Evolutionary conservation across 176 grass and related monocot genomes (phyloP).

Genomic region (Guadua angustifolia): DNA sequence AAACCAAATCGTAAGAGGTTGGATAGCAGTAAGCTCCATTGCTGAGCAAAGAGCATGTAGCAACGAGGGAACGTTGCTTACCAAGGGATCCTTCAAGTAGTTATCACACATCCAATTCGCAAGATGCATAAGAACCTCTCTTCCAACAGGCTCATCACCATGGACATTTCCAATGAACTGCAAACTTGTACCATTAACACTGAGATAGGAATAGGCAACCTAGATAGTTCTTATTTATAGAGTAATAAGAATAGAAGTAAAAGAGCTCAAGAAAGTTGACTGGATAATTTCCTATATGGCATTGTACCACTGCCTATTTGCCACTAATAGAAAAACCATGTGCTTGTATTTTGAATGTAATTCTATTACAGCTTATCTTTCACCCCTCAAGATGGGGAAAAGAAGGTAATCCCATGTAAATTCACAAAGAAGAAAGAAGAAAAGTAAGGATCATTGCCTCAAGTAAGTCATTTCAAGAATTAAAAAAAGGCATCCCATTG

Average conservation of each 20-base stretch:
- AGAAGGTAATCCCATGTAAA: not conserved
- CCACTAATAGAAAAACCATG: not conserved
- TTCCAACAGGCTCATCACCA: too few relatives aligned
- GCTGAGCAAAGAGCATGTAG: not conserved
- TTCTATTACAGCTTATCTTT: not conserved
- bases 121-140: constrained; percentile 87
- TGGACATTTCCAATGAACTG: too few relatives aligned
- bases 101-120: constrained; percentile 93
- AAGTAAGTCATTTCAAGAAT: constrained; percentile 19
- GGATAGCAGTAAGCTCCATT: not conserved
- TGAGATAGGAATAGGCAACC: not conserved
- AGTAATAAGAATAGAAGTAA: not conserved
- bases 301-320: not conserved
- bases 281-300: not conserved
- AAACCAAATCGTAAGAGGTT: constrained; percentile 7
- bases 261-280: not conserved
- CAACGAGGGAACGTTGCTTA: constrained; percentile 39
- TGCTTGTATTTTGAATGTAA: not conserved
- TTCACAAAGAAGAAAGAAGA: not conserved
- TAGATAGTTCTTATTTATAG: too few relatives aligned
- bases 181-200: too few relatives aligned
- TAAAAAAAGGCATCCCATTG: not conserved
- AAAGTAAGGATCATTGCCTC: not conserved
- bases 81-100: constrained; percentile 79
- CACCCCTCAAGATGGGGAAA: not conserved